Conservation (phyloP, 768 basidiomycete species). For the Hysterangium stoloniferum region DNA sequence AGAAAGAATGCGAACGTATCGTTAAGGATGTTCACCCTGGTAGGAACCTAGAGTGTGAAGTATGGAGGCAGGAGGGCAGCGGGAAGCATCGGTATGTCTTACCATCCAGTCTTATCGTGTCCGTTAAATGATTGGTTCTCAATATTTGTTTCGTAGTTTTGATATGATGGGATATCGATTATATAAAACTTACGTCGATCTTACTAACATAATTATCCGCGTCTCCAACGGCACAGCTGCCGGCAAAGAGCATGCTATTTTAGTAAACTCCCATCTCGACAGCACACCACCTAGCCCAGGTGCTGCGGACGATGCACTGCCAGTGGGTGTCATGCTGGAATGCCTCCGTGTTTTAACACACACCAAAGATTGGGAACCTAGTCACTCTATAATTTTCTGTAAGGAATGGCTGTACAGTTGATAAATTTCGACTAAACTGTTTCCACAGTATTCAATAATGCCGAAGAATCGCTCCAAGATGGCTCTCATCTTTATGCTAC, state of each 20-base stretch:
- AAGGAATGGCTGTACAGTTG: slow-evolving; percentile 26
- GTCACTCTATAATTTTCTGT: slow-evolving; percentile 78
- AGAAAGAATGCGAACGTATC: slow-evolving; percentile 52
- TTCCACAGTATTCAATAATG: slow-evolving; percentile 81
- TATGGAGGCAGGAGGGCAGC: slow-evolving; percentile 84
- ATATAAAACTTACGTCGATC: slow-evolving; percentile 79
- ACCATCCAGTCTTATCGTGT: not conserved
- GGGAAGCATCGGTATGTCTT: slow-evolving; percentile 73
- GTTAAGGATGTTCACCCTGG: slow-evolving; percentile 25
- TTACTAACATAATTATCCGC: slow-evolving; percentile 86
- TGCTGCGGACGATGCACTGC: slow-evolving; percentile 50
- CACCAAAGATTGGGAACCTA: slow-evolving; percentile 63
- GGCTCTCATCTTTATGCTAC: slow-evolving; percentile 91
- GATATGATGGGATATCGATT: slow-evolving; percentile 80
- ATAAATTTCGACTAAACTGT: no score
- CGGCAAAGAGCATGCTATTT: slow-evolving; percentile 73
- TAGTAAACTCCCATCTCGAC: slow-evolving; percentile 87
- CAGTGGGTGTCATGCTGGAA: slow-evolving; percentile 90
- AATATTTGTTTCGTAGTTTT: slow-evolving; percentile 43
- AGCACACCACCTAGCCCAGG: slow-evolving; percentile 80
- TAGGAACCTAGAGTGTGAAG: slow-evolving; percentile 77
- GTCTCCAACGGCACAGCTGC: slow-evolving; percentile 67
- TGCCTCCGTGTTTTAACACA: slow-evolving; percentile 69
- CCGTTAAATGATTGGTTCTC: not conserved
- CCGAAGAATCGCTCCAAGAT: slow-evolving; percentile 92